Evolutionary conservation across 73 alveolate genomes (phyloP), one percentile per base, ranked within the genome.

Genomic region (Symbiodinium pilosum): DNA sequence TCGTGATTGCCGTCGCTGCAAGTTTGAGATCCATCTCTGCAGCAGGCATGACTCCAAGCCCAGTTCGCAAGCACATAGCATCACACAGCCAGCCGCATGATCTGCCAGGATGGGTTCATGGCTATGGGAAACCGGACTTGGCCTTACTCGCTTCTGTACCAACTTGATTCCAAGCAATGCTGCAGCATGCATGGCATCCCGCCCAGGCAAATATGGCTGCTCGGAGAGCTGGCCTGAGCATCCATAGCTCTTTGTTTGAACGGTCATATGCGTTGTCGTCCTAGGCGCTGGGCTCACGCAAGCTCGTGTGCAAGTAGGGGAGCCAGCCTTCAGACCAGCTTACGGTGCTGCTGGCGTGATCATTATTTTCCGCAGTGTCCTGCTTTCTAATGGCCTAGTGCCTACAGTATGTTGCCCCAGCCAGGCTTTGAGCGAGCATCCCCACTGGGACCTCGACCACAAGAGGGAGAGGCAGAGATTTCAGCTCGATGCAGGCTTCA

Each of bases 291-390:
- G 20, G 32, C 81, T 14, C 81, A 64, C 38, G 32, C 81, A 20
- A 68, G 84, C 84, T 41, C 77, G 56, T 16, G 97, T 71, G 39
- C 97, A 91, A 6, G 97, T 42, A 21, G 97, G 97, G 20, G 97
- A 91, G 51, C 97, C 97, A 43, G 89, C 97, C 81, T 91, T 91
- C 52, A 91, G 97, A 91, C 97, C 97, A 32, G 97, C 97, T 26
- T 91, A 91, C 26, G 97, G 97, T 28, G 20, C 40, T 69, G 81
- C 97, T 71, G 97, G 88, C 97, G 36, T 28, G 95, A 39, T 34
- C 28, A 73, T n/a, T 32, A 24, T 16, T 9, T 34, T 12, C n/a
- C 18, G 43, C 73, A 11, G 73, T 16, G 26, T n/a, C 30, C 32
- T 6, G 26, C 73, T 26, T 6, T 54, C 32, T 54, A 30, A 54